Evolutionary conservation across 1,139 yeast genomes (phyloP).

Genomic region (Blastobotrys capitulatus): DNA sequence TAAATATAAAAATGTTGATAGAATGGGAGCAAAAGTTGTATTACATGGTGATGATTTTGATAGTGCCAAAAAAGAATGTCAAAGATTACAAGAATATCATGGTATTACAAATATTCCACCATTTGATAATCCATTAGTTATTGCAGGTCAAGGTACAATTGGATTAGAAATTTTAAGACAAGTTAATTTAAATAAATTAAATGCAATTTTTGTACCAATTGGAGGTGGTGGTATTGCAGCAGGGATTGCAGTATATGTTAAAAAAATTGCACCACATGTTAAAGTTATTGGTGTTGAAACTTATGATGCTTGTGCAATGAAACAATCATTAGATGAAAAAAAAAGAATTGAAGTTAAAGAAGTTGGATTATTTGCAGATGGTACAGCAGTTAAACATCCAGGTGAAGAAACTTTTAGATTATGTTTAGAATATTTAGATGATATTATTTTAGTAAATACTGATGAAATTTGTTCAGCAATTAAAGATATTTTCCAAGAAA

Average conservation of each 20-base stretch:
- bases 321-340: constrained; percentile 58
- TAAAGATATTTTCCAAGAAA: constrained; percentile 92
- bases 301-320: constrained; percentile 86
- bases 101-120: constrained; percentile 92
- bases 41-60: constrained; percentile 92
- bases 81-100: constrained; percentile 57
- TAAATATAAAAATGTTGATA: constrained; percentile 81
- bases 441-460: constrained; percentile 77
- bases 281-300: constrained; percentile 96
- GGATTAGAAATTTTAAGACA: constrained; percentile 92
- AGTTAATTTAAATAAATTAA: constrained; percentile 66
- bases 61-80: constrained; percentile 85
- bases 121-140: constrained; percentile 93
- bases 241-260: constrained; percentile 84
- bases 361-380: constrained; percentile 99
- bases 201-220: constrained; percentile 85
- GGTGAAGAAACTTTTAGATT: constrained; percentile 92
- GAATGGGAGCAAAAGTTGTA: constrained; percentile 92
- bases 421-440: constrained; percentile 75
- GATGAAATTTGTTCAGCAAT: constrained; percentile 98
- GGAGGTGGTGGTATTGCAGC: constrained; percentile 98
- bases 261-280: constrained; percentile 96
- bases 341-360: constrained; percentile 51
- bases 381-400: constrained; percentile 89
- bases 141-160: constrained; percentile 99